Evolutionary conservation across 176 grass and related monocot species (phyloP).

Genomic region (Oropetium thomaeum): DNA sequence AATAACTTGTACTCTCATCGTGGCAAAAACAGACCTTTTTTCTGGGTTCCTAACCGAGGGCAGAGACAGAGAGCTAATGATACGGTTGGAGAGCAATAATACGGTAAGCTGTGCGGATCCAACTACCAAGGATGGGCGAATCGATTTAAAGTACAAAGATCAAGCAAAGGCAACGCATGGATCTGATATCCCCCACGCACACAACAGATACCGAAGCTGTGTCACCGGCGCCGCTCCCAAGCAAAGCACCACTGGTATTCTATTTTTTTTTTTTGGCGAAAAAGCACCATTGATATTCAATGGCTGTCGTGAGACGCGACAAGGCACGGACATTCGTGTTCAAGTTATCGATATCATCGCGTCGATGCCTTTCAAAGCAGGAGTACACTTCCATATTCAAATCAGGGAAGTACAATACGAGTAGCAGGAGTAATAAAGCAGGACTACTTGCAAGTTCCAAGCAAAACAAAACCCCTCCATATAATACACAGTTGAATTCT

Average conservation of each 20-base stretch:
- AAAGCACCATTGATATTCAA: neutral
- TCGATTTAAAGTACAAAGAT: constrained; percentile 6
- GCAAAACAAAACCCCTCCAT: neutral
- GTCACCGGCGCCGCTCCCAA: neutral
- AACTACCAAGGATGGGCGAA: neutral
- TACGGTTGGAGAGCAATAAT: neutral
- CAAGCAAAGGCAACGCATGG: neutral
- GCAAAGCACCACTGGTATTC: constrained; percentile 3
- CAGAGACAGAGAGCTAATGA: too few species aligned
- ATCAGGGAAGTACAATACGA: too few species aligned
- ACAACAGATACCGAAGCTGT: constrained; percentile 28
- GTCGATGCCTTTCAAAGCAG: neutral
- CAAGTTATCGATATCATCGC: constrained; percentile 15
- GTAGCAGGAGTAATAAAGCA: neutral
- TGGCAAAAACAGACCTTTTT: too few species aligned
- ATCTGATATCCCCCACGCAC: constrained; percentile 20
- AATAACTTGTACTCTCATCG: neutral
- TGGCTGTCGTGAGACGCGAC: constrained; percentile 9
- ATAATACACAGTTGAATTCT: neutral
- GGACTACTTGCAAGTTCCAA: neutral
- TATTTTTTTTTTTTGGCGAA: too few species aligned
- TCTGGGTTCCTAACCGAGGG: too few species aligned
- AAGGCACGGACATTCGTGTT: constrained; percentile 19
- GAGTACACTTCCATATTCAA: too few species aligned
- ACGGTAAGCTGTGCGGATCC: neutral